Conservation (phyloP, 176 grass and related monocot species). For the Cenchrus purpureus region DNA sequence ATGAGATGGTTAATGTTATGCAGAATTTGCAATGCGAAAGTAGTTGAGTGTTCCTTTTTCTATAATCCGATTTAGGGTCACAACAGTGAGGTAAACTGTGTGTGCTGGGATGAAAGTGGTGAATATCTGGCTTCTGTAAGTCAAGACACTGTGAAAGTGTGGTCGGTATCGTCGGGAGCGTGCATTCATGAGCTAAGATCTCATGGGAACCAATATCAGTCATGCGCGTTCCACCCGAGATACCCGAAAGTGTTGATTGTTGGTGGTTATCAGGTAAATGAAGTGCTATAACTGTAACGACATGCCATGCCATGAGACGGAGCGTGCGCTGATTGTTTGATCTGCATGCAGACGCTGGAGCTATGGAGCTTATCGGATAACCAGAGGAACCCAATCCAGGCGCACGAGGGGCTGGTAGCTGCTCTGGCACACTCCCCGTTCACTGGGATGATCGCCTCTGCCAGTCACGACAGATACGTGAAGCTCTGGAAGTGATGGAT, state of each 20-base stretch:
- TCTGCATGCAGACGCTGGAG: constrained; percentile 77
- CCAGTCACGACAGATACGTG: constrained; percentile 88
- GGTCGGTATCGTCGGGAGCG: constrained; percentile 61
- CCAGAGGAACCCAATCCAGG: constrained; percentile 51
- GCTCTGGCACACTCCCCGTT: constrained; percentile 61
- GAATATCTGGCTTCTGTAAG: constrained; percentile 82
- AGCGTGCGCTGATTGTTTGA: background rate
- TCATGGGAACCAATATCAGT: constrained; percentile 83
- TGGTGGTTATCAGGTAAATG: constrained; percentile 88
- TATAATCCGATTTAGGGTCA: constrained; percentile 57
- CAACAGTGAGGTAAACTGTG: constrained; percentile 60
- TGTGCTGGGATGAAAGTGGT: constrained; percentile 94
- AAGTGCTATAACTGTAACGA: background rate
- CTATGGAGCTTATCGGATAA: constrained; percentile 73
- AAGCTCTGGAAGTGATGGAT: constrained; percentile 79
- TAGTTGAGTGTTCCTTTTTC: constrained; percentile 4
- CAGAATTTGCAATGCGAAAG: background rate
- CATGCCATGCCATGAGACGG: background rate
- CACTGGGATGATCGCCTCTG: constrained; percentile 74
- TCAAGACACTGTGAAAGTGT: constrained; percentile 87
- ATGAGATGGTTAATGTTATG: background rate
- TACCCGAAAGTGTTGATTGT: constrained; percentile 75
- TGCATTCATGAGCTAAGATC: constrained; percentile 79
- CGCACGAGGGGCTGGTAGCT: constrained; percentile 76
- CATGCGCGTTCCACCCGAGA: constrained; percentile 90